Percentiles rank a stretch among this genome's conserved stretches.
phyloP scores from a whole-genome alignment of 352 stramenopile genomes.

The Phytophthora citricola region DNA sequence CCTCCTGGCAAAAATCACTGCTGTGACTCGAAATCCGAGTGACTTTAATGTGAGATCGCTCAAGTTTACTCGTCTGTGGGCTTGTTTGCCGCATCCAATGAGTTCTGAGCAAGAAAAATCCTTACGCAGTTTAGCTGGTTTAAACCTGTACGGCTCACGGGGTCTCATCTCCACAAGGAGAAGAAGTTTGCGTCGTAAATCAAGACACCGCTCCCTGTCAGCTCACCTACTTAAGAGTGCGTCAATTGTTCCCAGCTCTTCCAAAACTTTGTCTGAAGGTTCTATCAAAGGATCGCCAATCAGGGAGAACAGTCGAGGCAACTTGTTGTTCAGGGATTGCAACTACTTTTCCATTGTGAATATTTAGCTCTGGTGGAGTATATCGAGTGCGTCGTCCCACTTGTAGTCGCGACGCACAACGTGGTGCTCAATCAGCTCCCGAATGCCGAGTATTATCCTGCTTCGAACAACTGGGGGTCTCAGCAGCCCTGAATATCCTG shows the following conservation, averaged over 20 bases:
- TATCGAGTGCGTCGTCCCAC: slow-evolving; percentile 42
- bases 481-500: slow-evolving; percentile 9
- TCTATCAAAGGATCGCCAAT: background rate
- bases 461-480: slow-evolving; percentile 3
- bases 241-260: background rate
- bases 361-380: slow-evolving; percentile 43
- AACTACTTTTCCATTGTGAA: slow-evolving; percentile 46
- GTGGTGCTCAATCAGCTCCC: slow-evolving; percentile 40
- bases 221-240: background rate
- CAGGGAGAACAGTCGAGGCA: slow-evolving; percentile 2
- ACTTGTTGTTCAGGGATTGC: slow-evolving; percentile 19
- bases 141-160: slow-evolving; percentile 1
- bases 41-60: slow-evolving; percentile 5
- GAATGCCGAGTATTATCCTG: slow-evolving; percentile 42
- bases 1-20: background rate
- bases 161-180: slow-evolving; percentile 1
- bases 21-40: slow-evolving; percentile 9
- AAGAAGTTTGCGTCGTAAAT: slow-evolving; percentile 7
- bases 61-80: slow-evolving; percentile 10
- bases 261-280: background rate
- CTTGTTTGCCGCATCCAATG: slow-evolving; percentile 20
- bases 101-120: slow-evolving; percentile 1
- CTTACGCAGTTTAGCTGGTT: background rate
- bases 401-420: slow-evolving; percentile 38
- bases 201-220: background rate